phyloP scores from a whole-genome alignment of 2,329 filamentous ascomycete genomes.

The Didymellaceae sp. region DNA sequence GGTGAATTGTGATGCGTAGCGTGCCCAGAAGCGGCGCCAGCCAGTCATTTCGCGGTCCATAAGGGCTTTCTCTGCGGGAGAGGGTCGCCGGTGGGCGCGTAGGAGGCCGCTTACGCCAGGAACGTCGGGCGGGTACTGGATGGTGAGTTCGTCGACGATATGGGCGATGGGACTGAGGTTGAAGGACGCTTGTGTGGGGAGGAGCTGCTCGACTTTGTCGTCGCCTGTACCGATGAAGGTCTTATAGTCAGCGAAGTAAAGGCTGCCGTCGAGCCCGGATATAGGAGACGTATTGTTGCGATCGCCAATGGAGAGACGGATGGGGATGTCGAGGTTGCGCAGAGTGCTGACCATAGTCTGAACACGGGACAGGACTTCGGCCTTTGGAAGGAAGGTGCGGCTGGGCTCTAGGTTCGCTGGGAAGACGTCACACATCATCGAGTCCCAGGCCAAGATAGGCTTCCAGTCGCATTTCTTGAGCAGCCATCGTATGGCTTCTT shows the following conservation, averaged over 20 bases:
- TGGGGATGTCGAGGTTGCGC: slow-evolving; percentile 39
- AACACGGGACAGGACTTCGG: slow-evolving; percentile 41
- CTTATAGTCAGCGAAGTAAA: slow-evolving; percentile 48
- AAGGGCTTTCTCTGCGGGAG: slow-evolving; percentile 33
- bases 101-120: slow-evolving; percentile 41
- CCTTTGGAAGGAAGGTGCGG: slow-evolving; percentile 39
- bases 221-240: slow-evolving; percentile 36
- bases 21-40: slow-evolving; percentile 46
- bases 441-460: slow-evolving; percentile 44
- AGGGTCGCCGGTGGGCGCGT: slow-evolving; percentile 26
- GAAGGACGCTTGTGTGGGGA: slow-evolving; percentile 43
- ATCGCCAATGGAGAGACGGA: slow-evolving; percentile 45
- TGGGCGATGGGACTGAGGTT: slow-evolving; percentile 41
- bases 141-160: slow-evolving; percentile 47
- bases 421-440: slow-evolving; percentile 48
- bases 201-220: slow-evolving; percentile 34
- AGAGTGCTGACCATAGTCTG: slow-evolving; percentile 39
- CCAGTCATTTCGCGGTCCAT: slow-evolving; percentile 43
- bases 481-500: slow-evolving; percentile 43
- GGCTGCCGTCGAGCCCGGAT: slow-evolving; percentile 40
- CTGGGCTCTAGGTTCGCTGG: slow-evolving; percentile 43
- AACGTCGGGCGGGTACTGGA: slow-evolving; percentile 43
- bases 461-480: slow-evolving; percentile 42
- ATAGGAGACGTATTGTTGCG: slow-evolving; percentile 32
- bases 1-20: slow-evolving; percentile 44